A percentile compares a stretch with the other conserved stretches of the same genome.
Evolutionary conservation across 176 grass and related monocot genomes (phyloP).

Genomic region (bread wheat (Triticum aestivum)): DNA sequence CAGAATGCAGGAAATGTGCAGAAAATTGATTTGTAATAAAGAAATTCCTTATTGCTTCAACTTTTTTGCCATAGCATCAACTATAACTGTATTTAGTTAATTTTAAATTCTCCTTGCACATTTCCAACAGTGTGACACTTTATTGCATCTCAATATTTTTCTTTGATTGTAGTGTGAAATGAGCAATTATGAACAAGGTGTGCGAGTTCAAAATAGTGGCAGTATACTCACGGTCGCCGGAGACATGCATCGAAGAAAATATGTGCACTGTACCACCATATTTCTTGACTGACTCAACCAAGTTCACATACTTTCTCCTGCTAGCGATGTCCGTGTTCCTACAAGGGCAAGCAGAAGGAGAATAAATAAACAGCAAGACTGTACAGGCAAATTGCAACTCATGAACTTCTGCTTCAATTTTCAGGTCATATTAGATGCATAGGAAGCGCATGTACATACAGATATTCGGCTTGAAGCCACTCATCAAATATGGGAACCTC

Average conservation of each 20-base stretch:
- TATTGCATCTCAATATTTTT: neutral
- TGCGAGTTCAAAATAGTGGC: neutral
- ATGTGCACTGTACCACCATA: conserved; percentile 70
- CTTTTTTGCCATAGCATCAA: neutral
- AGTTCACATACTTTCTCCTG: conserved; percentile 70
- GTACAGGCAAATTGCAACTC: neutral
- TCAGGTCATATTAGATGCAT: neutral
- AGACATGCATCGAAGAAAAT: conserved; percentile 96
- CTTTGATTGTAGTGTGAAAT: neutral
- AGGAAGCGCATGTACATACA: neutral
- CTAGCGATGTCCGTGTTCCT: conserved; percentile 79
- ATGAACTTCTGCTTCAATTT: neutral
- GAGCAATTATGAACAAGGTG: neutral
- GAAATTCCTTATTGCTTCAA: neutral
- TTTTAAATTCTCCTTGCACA: neutral
- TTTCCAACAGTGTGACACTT: neutral
- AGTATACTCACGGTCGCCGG: conserved; percentile 79
- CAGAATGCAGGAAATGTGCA: conserved; percentile 6
- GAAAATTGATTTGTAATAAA: neutral
- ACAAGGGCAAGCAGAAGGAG: conserved; percentile 25
- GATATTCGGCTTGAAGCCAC: neutral
- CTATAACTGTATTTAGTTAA: neutral
- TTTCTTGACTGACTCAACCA: conserved; percentile 79
- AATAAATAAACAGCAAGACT: conserved; percentile 1
- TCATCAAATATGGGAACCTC: neutral